Evolutionary conservation across 257 asterid species (phyloP).

Genomic region (Rauvolfia tetraphylla): DNA sequence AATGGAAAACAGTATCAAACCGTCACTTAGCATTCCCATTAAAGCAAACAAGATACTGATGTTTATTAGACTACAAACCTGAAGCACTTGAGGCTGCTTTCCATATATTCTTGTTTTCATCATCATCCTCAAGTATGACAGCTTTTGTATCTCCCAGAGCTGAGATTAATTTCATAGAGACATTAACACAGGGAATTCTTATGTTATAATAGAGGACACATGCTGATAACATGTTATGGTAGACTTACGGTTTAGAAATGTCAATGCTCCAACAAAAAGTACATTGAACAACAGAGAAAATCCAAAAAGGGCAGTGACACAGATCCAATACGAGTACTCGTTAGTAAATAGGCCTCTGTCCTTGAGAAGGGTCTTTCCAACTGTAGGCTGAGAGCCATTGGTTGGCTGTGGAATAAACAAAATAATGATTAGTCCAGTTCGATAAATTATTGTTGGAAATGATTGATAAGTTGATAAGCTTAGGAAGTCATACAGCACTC

Average conservation of each 20-base stretch:
- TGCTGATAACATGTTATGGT: not conserved
- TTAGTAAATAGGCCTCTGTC: conserved; percentile 64
- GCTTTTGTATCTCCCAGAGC: conserved; percentile 71
- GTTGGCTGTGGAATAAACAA: conserved; percentile 40
- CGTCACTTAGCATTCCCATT: not conserved
- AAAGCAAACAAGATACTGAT: conserved; percentile 2
- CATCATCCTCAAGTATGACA: conserved; percentile 35
- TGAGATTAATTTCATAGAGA: conserved; percentile 24
- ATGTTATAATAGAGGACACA: not conserved
- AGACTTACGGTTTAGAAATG: conserved; percentile 69
- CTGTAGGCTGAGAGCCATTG: conserved; percentile 54
- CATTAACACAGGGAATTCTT: not conserved
- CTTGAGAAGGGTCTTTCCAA: conserved; percentile 71
- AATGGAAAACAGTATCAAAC: not conserved
- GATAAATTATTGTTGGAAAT: not conserved
- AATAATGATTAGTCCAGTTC: not conserved
- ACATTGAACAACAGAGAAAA: conserved; percentile 71
- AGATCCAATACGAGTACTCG: conserved; percentile 69
- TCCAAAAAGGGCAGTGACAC: conserved; percentile 59
- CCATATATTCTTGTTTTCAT: conserved; percentile 27
- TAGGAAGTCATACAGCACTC: conserved; percentile 54
- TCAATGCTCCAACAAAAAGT: conserved; percentile 61
- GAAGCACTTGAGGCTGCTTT: conserved; percentile 19
- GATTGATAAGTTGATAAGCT: not conserved
- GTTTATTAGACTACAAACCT: conserved; percentile 34